Conservation (phyloP, 371 early-diverging fungal species). For the Mucor indicus region DNA sequence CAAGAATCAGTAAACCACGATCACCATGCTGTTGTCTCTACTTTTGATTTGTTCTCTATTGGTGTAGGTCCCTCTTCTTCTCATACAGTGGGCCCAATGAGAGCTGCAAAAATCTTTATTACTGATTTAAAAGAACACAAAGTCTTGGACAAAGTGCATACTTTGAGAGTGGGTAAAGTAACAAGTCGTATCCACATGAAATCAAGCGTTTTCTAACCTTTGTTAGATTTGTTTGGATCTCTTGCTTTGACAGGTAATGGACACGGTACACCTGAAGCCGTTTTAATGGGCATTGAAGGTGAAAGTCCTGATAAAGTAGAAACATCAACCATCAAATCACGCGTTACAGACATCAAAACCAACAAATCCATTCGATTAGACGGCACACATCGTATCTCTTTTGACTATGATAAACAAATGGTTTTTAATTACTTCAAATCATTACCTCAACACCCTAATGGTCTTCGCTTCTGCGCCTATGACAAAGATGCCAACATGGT, state of each 20-base stretch:
- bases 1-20: no score
- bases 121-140: slow-evolving; percentile 73
- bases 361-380: slow-evolving; percentile 71
- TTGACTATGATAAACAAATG: slow-evolving; percentile 80
- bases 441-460: slow-evolving; percentile 94
- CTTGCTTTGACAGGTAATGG: slow-evolving; percentile 93
- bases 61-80: slow-evolving; percentile 95
- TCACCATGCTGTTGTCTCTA: slow-evolving; percentile 88
- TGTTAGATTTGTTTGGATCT: slow-evolving; percentile 92
- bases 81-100: slow-evolving; percentile 94
- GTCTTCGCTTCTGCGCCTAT: slow-evolving; percentile 90
- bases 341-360: slow-evolving; percentile 71
- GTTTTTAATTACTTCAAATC: slow-evolving; percentile 83
- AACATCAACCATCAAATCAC: slow-evolving; percentile 71
- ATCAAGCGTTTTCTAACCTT: no score
- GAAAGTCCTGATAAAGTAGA: slow-evolving; percentile 90
- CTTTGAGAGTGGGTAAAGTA: slow-evolving; percentile 65
- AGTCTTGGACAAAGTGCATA: slow-evolving; percentile 67
- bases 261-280: slow-evolving; percentile 93
- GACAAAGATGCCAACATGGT: slow-evolving; percentile 76
- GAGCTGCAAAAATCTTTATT: slow-evolving; percentile 93
- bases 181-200: no score
- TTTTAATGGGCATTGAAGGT: slow-evolving; percentile 90
- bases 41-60: slow-evolving; percentile 94
- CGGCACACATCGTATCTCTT: slow-evolving; percentile 75